Evolutionary conservation across 371 early-diverging fungal genomes (phyloP).

Genomic region (Mortierella sp.): DNA sequence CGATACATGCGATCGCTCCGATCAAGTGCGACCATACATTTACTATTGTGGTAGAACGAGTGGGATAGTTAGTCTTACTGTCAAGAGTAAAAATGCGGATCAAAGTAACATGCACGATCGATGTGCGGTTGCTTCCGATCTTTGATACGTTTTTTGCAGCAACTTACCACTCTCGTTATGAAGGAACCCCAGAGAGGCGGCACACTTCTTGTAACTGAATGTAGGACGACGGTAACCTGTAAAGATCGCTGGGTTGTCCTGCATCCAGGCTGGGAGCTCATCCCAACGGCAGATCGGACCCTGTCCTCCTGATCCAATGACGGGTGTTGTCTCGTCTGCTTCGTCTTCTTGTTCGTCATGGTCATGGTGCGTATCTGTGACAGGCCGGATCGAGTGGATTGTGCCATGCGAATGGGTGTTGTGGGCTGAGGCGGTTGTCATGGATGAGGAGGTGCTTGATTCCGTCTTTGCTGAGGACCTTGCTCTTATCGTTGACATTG

Average conservation of each 20-base stretch:
- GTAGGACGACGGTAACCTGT: slow-evolving; percentile 87
- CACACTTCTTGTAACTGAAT: slow-evolving; percentile 79
- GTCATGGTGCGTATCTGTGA: background rate
- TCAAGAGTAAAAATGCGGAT: slow-evolving; percentile 6
- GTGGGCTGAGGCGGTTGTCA: slow-evolving; percentile 23
- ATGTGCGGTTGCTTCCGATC: background rate
- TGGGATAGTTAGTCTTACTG: background rate
- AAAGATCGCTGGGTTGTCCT: slow-evolving; percentile 78
- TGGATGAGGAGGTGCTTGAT: slow-evolving; percentile 9
- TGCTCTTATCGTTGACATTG: slow-evolving; percentile 7
- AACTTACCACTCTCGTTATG: slow-evolving; percentile 90
- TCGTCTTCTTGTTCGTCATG: background rate
- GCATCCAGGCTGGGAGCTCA: slow-evolving; percentile 83
- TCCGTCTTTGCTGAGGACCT: slow-evolving; percentile 10
- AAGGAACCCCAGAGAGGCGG: slow-evolving; percentile 81
- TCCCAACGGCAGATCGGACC: slow-evolving; percentile 55
- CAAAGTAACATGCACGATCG: background rate
- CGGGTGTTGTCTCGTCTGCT: background rate
- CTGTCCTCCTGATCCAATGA: background rate
- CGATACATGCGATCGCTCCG: slow-evolving; percentile 77
- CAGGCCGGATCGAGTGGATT: slow-evolving; percentile 24
- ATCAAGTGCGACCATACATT: slow-evolving; percentile 91
- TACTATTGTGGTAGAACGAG: slow-evolving; percentile 52
- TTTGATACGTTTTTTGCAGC: background rate
- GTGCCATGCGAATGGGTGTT: background rate